Evolutionary conservation across 2,329 filamentous ascomycete species (phyloP).

Genomic region (Alternaria novae-zelandiae): DNA sequence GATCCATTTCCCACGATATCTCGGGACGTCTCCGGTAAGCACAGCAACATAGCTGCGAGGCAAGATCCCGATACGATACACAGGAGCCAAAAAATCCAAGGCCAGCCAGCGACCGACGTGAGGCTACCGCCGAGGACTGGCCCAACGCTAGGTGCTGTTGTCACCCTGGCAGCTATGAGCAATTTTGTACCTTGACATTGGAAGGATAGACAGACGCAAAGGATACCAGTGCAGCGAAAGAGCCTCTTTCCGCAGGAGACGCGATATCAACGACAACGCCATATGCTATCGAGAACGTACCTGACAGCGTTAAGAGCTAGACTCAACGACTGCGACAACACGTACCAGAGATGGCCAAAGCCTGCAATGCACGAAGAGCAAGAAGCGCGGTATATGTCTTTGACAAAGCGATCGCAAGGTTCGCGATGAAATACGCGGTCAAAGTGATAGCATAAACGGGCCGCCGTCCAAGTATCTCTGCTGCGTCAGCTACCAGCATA

Average conservation of each 20-base stretch:
- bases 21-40: background rate
- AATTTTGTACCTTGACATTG: background rate
- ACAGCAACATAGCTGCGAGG: background rate
- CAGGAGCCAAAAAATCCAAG: background rate
- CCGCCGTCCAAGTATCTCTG: background rate
- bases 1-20: background rate
- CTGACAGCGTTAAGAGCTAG: background rate
- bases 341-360: background rate
- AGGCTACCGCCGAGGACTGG: background rate
- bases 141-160: background rate
- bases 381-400: background rate
- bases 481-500: background rate
- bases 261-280: background rate
- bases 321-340: background rate
- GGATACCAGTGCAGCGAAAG: background rate
- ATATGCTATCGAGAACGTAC: background rate
- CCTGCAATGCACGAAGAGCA: background rate
- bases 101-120: background rate
- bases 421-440: background rate
- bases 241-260: background rate
- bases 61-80: background rate
- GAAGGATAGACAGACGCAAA: background rate
- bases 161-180: background rate
- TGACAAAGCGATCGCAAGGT: background rate
- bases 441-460: background rate